Evolutionary conservation across 306 rosid genomes (phyloP).

Genomic region (Inga oerstediana): DNA sequence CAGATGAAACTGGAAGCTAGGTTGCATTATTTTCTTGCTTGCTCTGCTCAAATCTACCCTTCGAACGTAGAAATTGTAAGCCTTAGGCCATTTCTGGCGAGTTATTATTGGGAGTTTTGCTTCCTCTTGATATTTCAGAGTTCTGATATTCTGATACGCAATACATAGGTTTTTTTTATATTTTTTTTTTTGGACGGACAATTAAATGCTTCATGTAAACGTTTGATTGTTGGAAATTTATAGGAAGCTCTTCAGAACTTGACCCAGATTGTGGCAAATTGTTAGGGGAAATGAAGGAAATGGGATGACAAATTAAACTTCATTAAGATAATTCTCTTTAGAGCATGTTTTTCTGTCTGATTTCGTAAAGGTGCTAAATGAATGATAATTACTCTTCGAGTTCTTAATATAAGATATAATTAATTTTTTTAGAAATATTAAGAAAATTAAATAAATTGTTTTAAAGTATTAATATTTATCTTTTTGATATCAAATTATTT

Average conservation of each 20-base stretch:
- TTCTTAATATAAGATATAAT: no score
- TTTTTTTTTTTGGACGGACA: background rate
- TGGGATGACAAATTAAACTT: background rate
- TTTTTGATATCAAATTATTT: no score
- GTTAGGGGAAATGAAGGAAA: background rate
- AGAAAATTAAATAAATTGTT: no score
- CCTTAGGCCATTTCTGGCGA: background rate
- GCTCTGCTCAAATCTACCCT: conserved; percentile 5
- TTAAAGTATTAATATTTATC: no score
- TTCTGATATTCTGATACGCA: background rate
- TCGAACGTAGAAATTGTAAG: conserved; percentile 1
- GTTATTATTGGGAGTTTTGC: background rate
- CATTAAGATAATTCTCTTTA: background rate
- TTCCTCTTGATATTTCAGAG: background rate
- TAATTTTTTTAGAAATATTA: no score
- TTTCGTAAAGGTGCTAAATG: background rate
- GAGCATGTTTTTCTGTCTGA: background rate
- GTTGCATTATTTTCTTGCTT: conserved; percentile 22
- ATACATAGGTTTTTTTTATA: background rate
- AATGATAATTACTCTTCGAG: no score
- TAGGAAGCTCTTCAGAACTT: background rate
- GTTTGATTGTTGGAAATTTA: background rate
- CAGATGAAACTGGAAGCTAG: conserved; percentile 41
- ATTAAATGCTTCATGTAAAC: background rate
- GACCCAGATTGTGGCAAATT: background rate